Conservation (phyloP, 139 green algal species). For the Closterium sp. region DNA sequence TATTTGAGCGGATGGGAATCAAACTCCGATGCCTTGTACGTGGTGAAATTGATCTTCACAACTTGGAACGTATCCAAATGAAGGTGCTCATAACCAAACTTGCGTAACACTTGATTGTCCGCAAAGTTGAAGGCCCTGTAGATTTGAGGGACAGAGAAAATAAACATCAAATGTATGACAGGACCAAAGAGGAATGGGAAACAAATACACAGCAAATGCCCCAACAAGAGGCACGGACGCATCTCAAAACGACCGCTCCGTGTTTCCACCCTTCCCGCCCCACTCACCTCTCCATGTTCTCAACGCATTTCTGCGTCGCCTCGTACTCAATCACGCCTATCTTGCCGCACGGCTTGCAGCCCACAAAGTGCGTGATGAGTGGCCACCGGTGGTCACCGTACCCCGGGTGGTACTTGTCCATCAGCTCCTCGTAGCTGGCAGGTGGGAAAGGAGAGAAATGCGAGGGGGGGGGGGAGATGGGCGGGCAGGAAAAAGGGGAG, state of each 20-base stretch:
- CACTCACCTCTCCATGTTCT: constrained; percentile 36
- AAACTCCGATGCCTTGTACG: constrained; percentile 4
- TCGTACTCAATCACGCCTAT: background rate
- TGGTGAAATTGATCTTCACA: constrained; percentile 2
- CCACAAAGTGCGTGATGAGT: constrained; percentile 39
- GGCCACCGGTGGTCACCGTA: constrained; percentile 28
- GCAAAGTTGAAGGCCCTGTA: constrained; percentile 46
- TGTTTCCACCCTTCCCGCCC: background rate
- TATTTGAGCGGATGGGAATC: background rate
- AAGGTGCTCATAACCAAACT: constrained; percentile 27
- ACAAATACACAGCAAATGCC: too few relatives aligned
- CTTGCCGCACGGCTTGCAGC: constrained; percentile 39
- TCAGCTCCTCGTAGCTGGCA: constrained; percentile 43
- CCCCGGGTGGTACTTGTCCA: constrained; percentile 36
- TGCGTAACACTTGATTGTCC: constrained; percentile 28
- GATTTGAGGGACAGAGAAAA: background rate
- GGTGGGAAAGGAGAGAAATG: background rate
- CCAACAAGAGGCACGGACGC: too few relatives aligned
- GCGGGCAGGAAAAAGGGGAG: background rate
- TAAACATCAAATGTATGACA: background rate
- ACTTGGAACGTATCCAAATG: constrained; percentile 9
- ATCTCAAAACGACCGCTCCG: too few relatives aligned
- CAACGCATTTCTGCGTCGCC: constrained; percentile 7
- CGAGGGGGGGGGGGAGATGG: background rate
- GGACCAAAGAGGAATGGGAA: background rate